phyloP scores from a whole-genome alignment of 2,329 filamentous ascomycete species.

The Cadophora sp. region DNA sequence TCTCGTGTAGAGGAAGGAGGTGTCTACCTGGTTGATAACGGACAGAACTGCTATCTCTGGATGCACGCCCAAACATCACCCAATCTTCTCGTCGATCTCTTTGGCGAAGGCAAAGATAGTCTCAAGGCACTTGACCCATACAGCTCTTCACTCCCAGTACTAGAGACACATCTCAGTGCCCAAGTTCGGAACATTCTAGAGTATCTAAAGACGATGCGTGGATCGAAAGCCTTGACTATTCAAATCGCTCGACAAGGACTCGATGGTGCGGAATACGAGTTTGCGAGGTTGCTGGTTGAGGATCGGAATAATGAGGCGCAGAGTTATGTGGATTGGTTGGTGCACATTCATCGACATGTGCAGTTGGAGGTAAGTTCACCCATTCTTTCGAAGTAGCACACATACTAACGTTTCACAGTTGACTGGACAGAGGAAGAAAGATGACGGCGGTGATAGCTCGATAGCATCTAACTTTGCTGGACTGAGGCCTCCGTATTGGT shows the following conservation, averaged over 20 bases:
- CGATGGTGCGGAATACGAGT: conserved; percentile 96
- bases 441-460: conserved; percentile 60
- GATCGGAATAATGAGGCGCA: conserved; percentile 98
- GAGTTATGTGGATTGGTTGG: conserved; percentile 98
- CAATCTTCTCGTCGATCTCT: conserved; percentile 88
- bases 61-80: conserved; percentile 91
- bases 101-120: conserved; percentile 75
- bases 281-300: conserved; percentile 88
- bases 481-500: conserved; percentile 67
- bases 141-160: conserved; percentile 77
- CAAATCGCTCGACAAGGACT: conserved; percentile 92
- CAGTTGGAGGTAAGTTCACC: conserved; percentile 76
- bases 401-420: conserved; percentile 52
- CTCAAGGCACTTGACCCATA: conserved; percentile 84
- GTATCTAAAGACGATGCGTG: conserved; percentile 80
- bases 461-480: conserved; percentile 63
- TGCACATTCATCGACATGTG: conserved; percentile 91
- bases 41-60: conserved; percentile 91
- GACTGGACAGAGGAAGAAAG: conserved; percentile 74
- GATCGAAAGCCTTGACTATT: conserved; percentile 86
- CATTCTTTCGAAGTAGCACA: too few relatives aligned
- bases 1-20: conserved; percentile 89
- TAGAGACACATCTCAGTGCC: conserved; percentile 92
- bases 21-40: conserved; percentile 94
- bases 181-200: conserved; percentile 94